A percentile compares a stretch with the other conserved stretches of the same genome.
Evolutionary conservation across 73 alveolate genomes (phyloP).

Genomic region (Tetrahymena thermophila): DNA sequence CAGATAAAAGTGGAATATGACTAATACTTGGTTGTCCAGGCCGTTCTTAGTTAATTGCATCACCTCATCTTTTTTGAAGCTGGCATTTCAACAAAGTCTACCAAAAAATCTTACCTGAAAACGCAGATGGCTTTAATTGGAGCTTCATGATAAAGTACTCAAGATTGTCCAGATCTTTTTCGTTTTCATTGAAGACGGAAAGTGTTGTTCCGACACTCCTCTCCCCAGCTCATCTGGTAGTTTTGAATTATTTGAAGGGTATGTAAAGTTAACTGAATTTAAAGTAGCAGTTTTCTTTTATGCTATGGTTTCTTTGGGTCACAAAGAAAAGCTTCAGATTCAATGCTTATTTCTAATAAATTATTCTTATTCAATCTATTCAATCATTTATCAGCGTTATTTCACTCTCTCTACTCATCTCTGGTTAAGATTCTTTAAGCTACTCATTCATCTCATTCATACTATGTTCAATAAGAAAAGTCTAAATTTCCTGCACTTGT

Average conservation of each 20-base stretch:
- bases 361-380: not conserved
- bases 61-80: not conserved
- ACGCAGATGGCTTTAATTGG: conserved; percentile 2
- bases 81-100: not conserved
- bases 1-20: not conserved
- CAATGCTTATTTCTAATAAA: not conserved
- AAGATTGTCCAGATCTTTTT: not conserved
- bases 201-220: not conserved
- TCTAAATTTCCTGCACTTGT: not conserved
- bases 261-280: not conserved
- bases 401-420: not conserved
- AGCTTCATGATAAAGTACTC: not conserved
- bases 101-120: not conserved
- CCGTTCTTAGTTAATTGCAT: not conserved
- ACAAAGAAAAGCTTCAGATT: not conserved
- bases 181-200: not conserved
- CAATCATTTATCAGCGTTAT: not conserved
- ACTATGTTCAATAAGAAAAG: not conserved
- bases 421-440: not conserved
- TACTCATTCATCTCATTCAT: not conserved
- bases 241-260: not conserved
- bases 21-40: conserved; percentile 2
- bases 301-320: not conserved
- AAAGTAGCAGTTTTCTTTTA: not conserved
- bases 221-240: conserved; percentile 1